Conservation (phyloP, 352 stramenopile genomes). For the Pythium dissotocum region DNA sequence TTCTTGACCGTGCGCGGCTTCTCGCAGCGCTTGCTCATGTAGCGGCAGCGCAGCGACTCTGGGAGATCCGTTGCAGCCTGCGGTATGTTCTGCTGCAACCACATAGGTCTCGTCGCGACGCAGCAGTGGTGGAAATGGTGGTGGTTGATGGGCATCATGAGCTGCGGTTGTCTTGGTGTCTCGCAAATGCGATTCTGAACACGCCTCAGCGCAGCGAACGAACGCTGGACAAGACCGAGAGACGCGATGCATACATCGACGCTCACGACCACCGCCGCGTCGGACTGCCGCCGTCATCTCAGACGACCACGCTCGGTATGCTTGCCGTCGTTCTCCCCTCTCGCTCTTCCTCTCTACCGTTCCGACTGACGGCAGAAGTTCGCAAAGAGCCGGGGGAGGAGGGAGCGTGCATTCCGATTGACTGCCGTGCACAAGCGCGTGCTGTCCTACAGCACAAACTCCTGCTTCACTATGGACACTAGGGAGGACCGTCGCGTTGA, state of each 20-base stretch:
- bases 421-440: background rate
- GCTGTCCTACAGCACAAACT: background rate
- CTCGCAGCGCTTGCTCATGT: slow-evolving; percentile 66
- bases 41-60: slow-evolving; percentile 38
- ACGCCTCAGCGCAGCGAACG: background rate
- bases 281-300: background rate
- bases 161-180: background rate
- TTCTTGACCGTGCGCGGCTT: slow-evolving; percentile 63
- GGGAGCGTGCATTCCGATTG: background rate
- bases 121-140: background rate
- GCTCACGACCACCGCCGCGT: background rate
- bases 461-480: background rate
- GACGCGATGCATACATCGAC: background rate
- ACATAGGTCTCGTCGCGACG: background rate
- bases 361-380: background rate
- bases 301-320: background rate
- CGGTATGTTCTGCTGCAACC: background rate
- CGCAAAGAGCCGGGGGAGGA: background rate
- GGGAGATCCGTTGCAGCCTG: background rate
- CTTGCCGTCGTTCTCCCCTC: background rate
- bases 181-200: slow-evolving; percentile 5
- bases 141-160: background rate
- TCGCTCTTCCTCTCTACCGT: background rate
- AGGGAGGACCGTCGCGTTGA: background rate
- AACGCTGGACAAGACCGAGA: background rate